Evolutionary conservation across 2,329 filamentous ascomycete species (phyloP).

Genomic region (Onygenales sp.): DNA sequence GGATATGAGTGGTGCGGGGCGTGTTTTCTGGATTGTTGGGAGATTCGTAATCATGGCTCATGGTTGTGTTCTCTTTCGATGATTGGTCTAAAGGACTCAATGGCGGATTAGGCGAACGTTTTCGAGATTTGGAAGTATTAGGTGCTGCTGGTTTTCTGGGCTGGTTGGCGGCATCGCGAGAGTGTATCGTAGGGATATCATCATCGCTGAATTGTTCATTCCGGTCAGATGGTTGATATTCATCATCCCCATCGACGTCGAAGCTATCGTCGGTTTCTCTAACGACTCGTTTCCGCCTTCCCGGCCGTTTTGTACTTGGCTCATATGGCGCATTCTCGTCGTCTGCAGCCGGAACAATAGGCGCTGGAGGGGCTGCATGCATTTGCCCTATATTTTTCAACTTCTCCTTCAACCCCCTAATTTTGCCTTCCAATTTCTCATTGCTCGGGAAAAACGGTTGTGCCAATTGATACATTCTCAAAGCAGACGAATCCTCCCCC

Average conservation of each 20-base stretch:
- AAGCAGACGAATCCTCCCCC: constrained; percentile 66
- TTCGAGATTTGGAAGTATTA: neutral
- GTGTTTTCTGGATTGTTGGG: constrained; percentile 19
- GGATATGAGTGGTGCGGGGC: constrained; percentile 34
- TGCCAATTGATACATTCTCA: constrained; percentile 80
- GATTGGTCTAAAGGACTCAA: neutral
- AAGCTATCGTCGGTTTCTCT: neutral
- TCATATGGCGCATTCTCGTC: constrained; percentile 24
- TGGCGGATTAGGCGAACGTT: neutral
- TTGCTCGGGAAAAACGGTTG: constrained; percentile 80
- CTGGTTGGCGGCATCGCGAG: constrained; percentile 16
- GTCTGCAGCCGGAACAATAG: constrained; percentile 6
- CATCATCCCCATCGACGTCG: constrained; percentile 19
- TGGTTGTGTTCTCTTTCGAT: neutral
- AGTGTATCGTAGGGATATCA: constrained; percentile 15
- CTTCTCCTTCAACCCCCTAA: constrained; percentile 43
- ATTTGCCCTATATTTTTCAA: constrained; percentile 23
- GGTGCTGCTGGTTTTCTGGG: constrained; percentile 17
- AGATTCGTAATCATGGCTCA: neutral
- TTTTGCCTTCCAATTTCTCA: constrained; percentile 57
- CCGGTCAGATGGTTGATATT: constrained; percentile 19
- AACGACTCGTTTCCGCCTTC: neutral
- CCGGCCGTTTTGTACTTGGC: neutral
- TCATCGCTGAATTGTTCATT: constrained; percentile 24
- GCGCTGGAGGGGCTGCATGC: neutral